These are phyloP conservation scores for Nicotiana sylvestris DNA, from an alignment of 257 asterid genomes.

Conservation along the genomic window DNA sequence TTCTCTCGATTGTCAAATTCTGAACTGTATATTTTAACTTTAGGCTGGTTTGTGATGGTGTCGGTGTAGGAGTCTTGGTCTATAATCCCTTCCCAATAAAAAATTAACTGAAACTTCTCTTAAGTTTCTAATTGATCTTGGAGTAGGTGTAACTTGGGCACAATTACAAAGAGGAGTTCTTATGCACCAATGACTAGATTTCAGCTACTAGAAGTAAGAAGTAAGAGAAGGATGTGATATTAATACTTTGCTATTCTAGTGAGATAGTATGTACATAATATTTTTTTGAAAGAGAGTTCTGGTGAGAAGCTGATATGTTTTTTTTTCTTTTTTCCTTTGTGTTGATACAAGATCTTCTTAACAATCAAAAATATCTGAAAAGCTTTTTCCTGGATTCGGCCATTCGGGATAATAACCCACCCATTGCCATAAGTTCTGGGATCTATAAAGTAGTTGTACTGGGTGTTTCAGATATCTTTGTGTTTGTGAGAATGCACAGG, in stretches of 20 bases:
- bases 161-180: background rate
- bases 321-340: background rate
- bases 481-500: too few species aligned
- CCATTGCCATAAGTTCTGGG: background rate
- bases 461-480: background rate
- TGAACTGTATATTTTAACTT: background rate
- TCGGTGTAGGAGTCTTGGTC: background rate
- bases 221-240: background rate
- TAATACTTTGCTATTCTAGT: background rate
- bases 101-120: background rate
- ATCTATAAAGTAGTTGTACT: background rate
- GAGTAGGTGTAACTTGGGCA: slow-evolving; percentile 2
- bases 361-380: too few species aligned
- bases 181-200: background rate
- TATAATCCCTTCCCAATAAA: background rate
- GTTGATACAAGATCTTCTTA: background rate
- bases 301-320: background rate
- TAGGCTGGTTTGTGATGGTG: background rate
- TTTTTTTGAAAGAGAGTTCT: background rate
- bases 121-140: background rate
- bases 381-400: background rate
- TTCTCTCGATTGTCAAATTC: background rate
- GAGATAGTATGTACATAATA: background rate
- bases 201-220: background rate
- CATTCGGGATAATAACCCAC: background rate